A percentile compares a stretch with the other conserved stretches of the same genome.
Evolutionary conservation across 2,329 filamentous ascomycete species (phyloP).

Genomic region (Penicillium sp.): DNA sequence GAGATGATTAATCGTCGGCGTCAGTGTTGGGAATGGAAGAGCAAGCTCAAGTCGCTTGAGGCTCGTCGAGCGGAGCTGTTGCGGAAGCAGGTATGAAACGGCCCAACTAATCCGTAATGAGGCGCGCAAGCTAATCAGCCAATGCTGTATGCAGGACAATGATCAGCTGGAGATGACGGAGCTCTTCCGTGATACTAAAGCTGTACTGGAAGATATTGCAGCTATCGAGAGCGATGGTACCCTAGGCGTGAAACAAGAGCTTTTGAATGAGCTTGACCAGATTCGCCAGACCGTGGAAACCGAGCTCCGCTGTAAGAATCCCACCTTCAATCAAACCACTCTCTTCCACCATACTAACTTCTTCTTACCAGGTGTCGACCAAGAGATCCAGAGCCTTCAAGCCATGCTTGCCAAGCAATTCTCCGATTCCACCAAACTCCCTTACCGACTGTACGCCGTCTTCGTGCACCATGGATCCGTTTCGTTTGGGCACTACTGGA

Average conservation of each 20-base stretch:
- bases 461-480: slow-evolving; percentile 79
- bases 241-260: slow-evolving; percentile 40
- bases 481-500: slow-evolving; percentile 88
- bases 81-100: slow-evolving; percentile 34
- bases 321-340: neutral
- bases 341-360: neutral
- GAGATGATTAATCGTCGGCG: slow-evolving; percentile 65
- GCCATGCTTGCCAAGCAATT: slow-evolving; percentile 61
- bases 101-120: neutral
- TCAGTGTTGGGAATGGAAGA: slow-evolving; percentile 73
- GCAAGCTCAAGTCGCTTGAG: slow-evolving; percentile 60
- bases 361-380: slow-evolving; percentile 34
- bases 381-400: slow-evolving; percentile 53
- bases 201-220: slow-evolving; percentile 48
- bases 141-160: slow-evolving; percentile 19
- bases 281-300: slow-evolving; percentile 48
- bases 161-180: neutral
- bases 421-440: slow-evolving; percentile 61
- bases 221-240: slow-evolving; percentile 35
- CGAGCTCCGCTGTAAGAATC: slow-evolving; percentile 50
- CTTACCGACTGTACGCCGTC: slow-evolving; percentile 85
- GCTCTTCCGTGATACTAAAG: slow-evolving; percentile 31
- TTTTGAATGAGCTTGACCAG: slow-evolving; percentile 47
- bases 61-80: slow-evolving; percentile 46
- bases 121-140: neutral